Conservation (phyloP, 225 moss, liverwort and hornwort genomes). For the Lunularia cruciata region DNA sequence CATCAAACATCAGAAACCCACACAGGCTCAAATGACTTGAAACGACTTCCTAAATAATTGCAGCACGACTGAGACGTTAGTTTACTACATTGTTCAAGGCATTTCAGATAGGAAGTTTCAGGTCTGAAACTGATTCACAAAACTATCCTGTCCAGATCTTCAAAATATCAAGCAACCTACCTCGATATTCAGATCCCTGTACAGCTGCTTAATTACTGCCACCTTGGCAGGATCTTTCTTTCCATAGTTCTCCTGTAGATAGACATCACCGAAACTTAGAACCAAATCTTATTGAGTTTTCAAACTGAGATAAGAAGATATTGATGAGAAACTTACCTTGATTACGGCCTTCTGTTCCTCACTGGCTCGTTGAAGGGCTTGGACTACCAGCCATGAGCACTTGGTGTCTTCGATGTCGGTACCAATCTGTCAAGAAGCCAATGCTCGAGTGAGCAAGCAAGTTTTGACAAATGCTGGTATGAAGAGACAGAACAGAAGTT, state of each 20-base stretch:
- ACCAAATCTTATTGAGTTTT: no score
- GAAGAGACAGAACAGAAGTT: no score
- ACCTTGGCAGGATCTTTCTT: conserved; percentile 72
- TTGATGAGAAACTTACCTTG: conserved; percentile 64
- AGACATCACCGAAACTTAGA: background rate
- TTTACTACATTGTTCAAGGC: background rate
- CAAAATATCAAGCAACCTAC: conserved; percentile 35
- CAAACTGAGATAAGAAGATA: no score
- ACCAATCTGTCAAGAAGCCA: conserved; percentile 60
- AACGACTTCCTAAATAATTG: no score
- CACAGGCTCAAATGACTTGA: no score
- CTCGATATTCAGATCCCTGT: conserved; percentile 75
- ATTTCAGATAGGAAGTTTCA: no score
- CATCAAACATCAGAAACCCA: no score
- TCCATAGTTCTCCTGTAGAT: conserved; percentile 74
- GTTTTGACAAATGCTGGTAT: background rate
- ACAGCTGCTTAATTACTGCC: conserved; percentile 72
- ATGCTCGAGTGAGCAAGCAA: background rate
- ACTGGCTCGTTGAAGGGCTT: conserved; percentile 79
- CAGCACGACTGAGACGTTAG: no score
- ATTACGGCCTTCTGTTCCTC: conserved; percentile 63
- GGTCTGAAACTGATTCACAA: no score
- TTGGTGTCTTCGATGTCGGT: conserved; percentile 98
- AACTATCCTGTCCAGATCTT: background rate
- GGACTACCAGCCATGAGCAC: conserved; percentile 97